Conservation (phyloP, 805 yeast genomes). For the Schwanniomyces occidentalis region DNA sequence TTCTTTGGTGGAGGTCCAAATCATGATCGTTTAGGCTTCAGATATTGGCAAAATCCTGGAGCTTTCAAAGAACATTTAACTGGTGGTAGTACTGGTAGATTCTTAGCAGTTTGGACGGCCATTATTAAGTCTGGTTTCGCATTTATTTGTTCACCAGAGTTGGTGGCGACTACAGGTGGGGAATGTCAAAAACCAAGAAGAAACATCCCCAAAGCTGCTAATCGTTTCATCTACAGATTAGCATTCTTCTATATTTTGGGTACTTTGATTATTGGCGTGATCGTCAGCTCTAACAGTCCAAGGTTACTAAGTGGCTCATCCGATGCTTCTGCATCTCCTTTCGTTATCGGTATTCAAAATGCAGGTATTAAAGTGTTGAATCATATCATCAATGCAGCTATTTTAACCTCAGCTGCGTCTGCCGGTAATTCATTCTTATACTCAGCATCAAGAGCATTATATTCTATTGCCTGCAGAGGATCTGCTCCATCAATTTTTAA, state of each 20-base stretch:
- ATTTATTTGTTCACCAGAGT: constrained; percentile 63
- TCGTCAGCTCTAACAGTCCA: constrained; percentile 29
- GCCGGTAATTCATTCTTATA: constrained; percentile 46
- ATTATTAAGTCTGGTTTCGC: constrained; percentile 66
- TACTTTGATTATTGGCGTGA: constrained; percentile 41
- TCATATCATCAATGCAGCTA: constrained; percentile 62
- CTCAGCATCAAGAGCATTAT: constrained; percentile 44
- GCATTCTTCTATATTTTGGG: constrained; percentile 41
- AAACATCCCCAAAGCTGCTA: constrained; percentile 56
- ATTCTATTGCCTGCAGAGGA: constrained; percentile 40
- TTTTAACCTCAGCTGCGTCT: constrained; percentile 57
- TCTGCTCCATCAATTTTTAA: constrained; percentile 38
- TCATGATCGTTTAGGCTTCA: constrained; percentile 47
- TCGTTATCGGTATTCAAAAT: constrained; percentile 61
- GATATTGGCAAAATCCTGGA: constrained; percentile 36
- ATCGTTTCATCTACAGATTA: constrained; percentile 54
- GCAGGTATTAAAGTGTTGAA: constrained; percentile 60
- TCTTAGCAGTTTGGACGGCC: constrained; percentile 63
- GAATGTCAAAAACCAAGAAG: constrained; percentile 37
- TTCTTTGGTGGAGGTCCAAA: constrained; percentile 40
- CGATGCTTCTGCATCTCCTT: constrained; percentile 64
- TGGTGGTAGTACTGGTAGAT: constrained; percentile 58
- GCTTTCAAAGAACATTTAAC: constrained; percentile 46
- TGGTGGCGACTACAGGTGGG: constrained; percentile 69
- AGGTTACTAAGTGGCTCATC: constrained; percentile 22